A percentile compares a stretch with the other conserved stretches of the same genome.
Conservation (phyloP, 441 rosid genomes). For the Erodium trifolium region DNA sequence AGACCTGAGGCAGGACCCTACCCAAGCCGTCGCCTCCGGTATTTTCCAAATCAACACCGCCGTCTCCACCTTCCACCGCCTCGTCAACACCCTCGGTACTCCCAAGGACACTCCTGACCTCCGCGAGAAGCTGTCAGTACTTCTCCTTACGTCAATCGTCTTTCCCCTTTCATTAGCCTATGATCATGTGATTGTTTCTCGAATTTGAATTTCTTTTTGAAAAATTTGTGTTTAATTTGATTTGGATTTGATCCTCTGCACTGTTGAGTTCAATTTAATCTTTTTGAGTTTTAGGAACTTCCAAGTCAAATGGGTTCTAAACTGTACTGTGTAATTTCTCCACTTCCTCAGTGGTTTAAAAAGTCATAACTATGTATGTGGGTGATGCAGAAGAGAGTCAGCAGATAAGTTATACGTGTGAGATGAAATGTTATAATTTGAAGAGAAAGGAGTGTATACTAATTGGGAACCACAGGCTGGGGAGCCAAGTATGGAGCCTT, state of each 20-base stretch:
- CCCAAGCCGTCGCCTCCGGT: conserved; percentile 64
- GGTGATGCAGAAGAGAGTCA: neutral
- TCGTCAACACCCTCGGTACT: conserved; percentile 54
- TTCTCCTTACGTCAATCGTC: conserved; percentile 14
- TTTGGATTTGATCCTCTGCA: neutral
- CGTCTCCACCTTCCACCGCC: conserved; percentile 58
- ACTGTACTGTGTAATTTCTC: neutral
- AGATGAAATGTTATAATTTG: neutral
- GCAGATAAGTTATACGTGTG: neutral
- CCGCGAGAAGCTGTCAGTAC: conserved; percentile 43
- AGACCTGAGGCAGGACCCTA: conserved; percentile 21
- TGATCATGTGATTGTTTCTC: conserved; percentile 37
- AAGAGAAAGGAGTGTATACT: neutral
- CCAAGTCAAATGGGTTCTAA: neutral
- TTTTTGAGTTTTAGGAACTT: neutral
- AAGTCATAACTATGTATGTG: neutral
- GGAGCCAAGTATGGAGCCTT: neutral
- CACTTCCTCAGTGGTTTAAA: neutral
- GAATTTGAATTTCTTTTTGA: neutral
- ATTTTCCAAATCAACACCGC: conserved; percentile 70
- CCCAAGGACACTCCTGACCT: conserved; percentile 60
- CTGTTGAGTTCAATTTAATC: neutral
- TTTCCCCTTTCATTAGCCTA: no score
- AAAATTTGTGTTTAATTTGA: neutral
- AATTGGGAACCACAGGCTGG: neutral